These are phyloP conservation scores for Penicillium riverlandense DNA, from an alignment of 495 filamentous ascomycete genomes.

Conservation along the genomic window DNA sequence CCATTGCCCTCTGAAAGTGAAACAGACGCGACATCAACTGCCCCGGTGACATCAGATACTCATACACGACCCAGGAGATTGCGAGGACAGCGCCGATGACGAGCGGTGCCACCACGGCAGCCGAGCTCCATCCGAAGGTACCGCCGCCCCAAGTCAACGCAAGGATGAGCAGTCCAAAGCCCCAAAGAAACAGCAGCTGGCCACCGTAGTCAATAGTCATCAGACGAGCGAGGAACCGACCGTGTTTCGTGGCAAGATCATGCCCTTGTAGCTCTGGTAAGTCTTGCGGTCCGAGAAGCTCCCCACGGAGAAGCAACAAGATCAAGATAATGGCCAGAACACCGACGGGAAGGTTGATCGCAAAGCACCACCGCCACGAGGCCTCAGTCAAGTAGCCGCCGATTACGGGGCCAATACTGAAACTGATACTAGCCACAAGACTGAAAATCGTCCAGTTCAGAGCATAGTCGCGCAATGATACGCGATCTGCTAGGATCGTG, in stretches of 20 bases:
- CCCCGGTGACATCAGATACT: slow-evolving; percentile 47
- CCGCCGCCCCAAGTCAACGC: slow-evolving; percentile 54
- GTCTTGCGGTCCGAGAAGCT: slow-evolving; percentile 18
- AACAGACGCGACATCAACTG: slow-evolving; percentile 30
- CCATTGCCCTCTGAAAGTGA: slow-evolving; percentile 46
- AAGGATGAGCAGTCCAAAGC: slow-evolving; percentile 50
- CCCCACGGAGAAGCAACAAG: slow-evolving; percentile 23
- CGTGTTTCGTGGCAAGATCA: not conserved
- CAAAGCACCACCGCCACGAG: slow-evolving; percentile 55
- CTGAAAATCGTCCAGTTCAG: slow-evolving; percentile 52
- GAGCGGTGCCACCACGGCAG: slow-evolving; percentile 45
- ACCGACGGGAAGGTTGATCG: slow-evolving; percentile 29
- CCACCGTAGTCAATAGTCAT: slow-evolving; percentile 47
- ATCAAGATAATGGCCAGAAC: slow-evolving; percentile 21
- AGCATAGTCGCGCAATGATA: slow-evolving; percentile 48
- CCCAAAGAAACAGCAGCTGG: slow-evolving; percentile 50
- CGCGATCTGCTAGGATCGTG: slow-evolving; percentile 50
- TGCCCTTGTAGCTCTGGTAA: slow-evolving; percentile 8
- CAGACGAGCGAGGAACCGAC: slow-evolving; percentile 27
- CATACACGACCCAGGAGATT: slow-evolving; percentile 42
- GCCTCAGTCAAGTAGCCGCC: slow-evolving; percentile 32
- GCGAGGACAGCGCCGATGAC: slow-evolving; percentile 41
- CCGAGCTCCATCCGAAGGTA: slow-evolving; percentile 44
- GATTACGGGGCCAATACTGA: slow-evolving; percentile 47
- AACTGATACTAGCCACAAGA: slow-evolving; percentile 41